Evolutionary conservation across 78 protist genomes (phyloP).

Genomic region (Dictyostelium intermedium): DNA sequence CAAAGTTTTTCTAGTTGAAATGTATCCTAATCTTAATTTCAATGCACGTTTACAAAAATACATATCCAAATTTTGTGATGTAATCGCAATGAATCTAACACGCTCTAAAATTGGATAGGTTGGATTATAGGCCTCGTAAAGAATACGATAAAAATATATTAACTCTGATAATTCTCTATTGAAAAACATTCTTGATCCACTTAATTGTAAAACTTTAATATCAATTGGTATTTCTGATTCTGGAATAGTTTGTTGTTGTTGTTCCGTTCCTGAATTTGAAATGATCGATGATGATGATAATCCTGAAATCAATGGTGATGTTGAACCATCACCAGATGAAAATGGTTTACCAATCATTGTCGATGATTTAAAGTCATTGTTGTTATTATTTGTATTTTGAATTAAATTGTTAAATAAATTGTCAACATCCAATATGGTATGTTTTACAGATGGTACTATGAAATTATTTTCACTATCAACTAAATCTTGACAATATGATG

Average conservation of each 20-base stretch:
- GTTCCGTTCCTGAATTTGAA: neutral
- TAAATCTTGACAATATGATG: constrained; percentile 23
- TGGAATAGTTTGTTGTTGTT: neutral
- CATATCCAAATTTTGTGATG: constrained; percentile 65
- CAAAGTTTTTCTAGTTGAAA: constrained; percentile 62
- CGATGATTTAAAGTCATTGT: neutral
- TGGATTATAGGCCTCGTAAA: constrained; percentile 46
- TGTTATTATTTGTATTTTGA: neutral
- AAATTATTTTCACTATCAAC: constrained; percentile 18
- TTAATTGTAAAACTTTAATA: constrained; percentile 53
- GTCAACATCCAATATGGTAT: constrained; percentile 24
- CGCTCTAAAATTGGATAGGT: constrained; percentile 46
- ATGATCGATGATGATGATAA: neutral
- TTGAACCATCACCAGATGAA: neutral
- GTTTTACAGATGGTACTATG: constrained; percentile 21
- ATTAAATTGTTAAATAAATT: constrained; percentile 32
- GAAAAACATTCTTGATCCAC: constrained; percentile 60
- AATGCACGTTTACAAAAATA: constrained; percentile 65
- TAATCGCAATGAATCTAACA: constrained; percentile 59
- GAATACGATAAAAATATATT: constrained; percentile 54
- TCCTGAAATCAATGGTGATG: neutral
- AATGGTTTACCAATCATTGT: neutral
- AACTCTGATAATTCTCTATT: constrained; percentile 73
- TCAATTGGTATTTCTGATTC: constrained; percentile 47
- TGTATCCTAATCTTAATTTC: constrained; percentile 55